These are phyloP conservation scores for Termitomyces sp. DNA, from an alignment of 768 basidiomycete species.

Conservation along the genomic window DNA sequence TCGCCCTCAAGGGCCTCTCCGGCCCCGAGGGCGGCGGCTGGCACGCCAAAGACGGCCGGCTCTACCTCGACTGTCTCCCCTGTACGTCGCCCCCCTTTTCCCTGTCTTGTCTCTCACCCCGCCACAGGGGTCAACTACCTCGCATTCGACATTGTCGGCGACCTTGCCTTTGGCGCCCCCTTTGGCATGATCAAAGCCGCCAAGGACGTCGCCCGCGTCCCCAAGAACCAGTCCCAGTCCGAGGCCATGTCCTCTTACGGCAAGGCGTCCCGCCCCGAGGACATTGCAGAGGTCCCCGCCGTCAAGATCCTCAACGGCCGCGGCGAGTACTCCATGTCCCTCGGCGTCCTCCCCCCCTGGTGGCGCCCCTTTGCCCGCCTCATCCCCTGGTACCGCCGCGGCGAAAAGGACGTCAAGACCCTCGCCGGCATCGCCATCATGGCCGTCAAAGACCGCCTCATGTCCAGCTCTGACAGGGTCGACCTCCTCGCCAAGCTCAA, in stretches of 20 bases:
- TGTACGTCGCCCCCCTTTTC: slow-evolving; percentile 36
- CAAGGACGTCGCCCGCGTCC: slow-evolving; percentile 68
- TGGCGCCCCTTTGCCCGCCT: slow-evolving; percentile 61
- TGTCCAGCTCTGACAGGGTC: slow-evolving; percentile 61
- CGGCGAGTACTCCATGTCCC: slow-evolving; percentile 80
- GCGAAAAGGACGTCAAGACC: slow-evolving; percentile 58
- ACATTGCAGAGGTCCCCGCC: slow-evolving; percentile 60
- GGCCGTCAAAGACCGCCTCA: slow-evolving; percentile 73
- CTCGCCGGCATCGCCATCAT: slow-evolving; percentile 78
- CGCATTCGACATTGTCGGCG: slow-evolving; percentile 72
- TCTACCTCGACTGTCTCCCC: slow-evolving; percentile 73
- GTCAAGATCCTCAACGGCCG: slow-evolving; percentile 83
- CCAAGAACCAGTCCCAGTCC: slow-evolving; percentile 43
- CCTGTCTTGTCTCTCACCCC: not conserved
- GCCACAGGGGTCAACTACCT: slow-evolving; percentile 46
- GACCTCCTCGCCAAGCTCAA: slow-evolving; percentile 83
- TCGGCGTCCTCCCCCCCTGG: slow-evolving; percentile 71
- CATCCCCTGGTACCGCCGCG: slow-evolving; percentile 74
- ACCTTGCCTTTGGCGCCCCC: slow-evolving; percentile 81
- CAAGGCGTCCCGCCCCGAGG: slow-evolving; percentile 32
- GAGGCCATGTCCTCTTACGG: slow-evolving; percentile 55
- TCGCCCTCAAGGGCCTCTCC: slow-evolving; percentile 46
- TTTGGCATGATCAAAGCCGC: slow-evolving; percentile 83
- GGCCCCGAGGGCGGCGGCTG: slow-evolving; percentile 64
- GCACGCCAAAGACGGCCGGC: slow-evolving; percentile 52